Percentiles rank a stretch among this genome's conserved stretches.
phyloP scores from a whole-genome alignment of 2,329 filamentous ascomycete genomes.

The Acarospora socialis region DNA sequence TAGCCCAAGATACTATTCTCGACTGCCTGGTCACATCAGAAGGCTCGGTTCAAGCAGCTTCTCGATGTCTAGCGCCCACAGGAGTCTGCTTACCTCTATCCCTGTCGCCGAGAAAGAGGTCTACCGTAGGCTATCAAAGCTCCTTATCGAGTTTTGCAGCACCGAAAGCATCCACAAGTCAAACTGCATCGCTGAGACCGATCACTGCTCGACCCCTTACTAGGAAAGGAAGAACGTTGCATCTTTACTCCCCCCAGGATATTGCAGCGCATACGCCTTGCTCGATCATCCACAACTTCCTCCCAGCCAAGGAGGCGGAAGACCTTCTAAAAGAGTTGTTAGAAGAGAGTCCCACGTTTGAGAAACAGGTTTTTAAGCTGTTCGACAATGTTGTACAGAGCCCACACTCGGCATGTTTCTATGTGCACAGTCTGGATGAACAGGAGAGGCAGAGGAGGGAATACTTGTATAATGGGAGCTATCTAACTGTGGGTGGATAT shows the following conservation, averaged over 20 bases:
- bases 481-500: slow-evolving; percentile 39
- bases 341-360: slow-evolving; percentile 55
- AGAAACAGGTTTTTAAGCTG: slow-evolving; percentile 61
- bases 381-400: slow-evolving; percentile 79
- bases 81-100: too few relatives aligned
- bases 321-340: slow-evolving; percentile 62
- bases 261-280: slow-evolving; percentile 76
- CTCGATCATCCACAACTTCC: slow-evolving; percentile 82
- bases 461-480: slow-evolving; percentile 73
- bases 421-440: slow-evolving; percentile 61
- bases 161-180: slow-evolving; percentile 25
- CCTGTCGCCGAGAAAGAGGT: slow-evolving; percentile 32
- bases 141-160: slow-evolving; percentile 42
- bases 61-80: slow-evolving; percentile 24
- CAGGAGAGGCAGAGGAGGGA: slow-evolving; percentile 56
- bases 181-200: slow-evolving; percentile 10
- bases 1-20: slow-evolving; percentile 53
- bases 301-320: slow-evolving; percentile 58
- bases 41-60: slow-evolving; percentile 57
- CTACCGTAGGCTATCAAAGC: slow-evolving; percentile 42
- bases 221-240: slow-evolving; percentile 67
- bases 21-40: slow-evolving; percentile 66
- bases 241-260: slow-evolving; percentile 69
- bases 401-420: slow-evolving; percentile 73
- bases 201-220: slow-evolving; percentile 36